These are phyloP conservation scores for Pyrus hybrid DNA, from an alignment of 331 rosid species.

Conservation along the genomic window DNA sequence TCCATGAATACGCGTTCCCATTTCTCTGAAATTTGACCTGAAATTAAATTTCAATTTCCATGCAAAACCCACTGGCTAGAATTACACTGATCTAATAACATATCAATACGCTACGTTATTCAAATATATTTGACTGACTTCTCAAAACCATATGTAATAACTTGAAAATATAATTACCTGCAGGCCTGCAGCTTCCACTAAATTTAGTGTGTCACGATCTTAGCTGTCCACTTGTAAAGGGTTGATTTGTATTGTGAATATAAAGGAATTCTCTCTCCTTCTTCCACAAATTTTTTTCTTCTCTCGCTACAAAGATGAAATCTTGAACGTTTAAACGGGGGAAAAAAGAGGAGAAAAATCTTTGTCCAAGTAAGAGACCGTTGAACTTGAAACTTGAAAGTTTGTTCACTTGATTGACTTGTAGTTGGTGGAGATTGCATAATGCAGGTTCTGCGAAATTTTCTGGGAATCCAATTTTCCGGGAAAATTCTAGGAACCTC, in stretches of 20 bases:
- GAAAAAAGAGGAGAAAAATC: too few species aligned
- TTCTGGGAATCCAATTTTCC: conserved; percentile 12
- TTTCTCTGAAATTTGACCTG: conserved; percentile 9
- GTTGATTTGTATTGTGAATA: too few species aligned
- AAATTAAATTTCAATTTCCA: conserved; percentile 12
- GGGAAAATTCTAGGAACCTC: conserved; percentile 17
- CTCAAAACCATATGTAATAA: not conserved
- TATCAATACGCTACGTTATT: too few species aligned
- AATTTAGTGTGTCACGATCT: conserved; percentile 4
- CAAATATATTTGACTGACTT: too few species aligned
- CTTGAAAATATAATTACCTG: not conserved
- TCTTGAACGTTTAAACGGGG: too few species aligned
- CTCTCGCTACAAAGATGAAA: too few species aligned
- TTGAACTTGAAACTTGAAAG: too few species aligned
- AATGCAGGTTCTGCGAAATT: conserved; percentile 3
- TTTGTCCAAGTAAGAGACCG: not conserved
- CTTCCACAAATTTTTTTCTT: too few species aligned
- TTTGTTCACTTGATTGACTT: not conserved
- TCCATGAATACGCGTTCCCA: not conserved
- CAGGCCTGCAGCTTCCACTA: not conserved
- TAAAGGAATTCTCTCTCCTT: too few species aligned
- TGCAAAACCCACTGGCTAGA: not conserved
- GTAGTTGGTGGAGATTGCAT: not conserved
- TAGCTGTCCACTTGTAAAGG: not conserved
- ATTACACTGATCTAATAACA: not conserved